phyloP scores from a whole-genome alignment of 2,329 filamentous ascomycete genomes.

The Aciculosporium take region DNA sequence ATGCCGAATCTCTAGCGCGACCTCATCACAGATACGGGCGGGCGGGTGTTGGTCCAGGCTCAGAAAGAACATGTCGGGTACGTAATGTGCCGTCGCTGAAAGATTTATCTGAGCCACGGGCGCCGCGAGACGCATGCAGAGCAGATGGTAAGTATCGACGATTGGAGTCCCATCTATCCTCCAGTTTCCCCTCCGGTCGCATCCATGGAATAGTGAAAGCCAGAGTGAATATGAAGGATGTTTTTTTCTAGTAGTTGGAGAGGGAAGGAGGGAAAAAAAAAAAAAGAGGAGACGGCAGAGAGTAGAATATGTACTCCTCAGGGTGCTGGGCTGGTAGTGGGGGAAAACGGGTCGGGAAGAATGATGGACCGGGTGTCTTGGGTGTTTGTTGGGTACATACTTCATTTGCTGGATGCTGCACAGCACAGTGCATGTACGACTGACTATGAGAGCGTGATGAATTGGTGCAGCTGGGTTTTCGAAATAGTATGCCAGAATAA shows the following conservation, averaged over 20 bases:
- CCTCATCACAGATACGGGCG: no score
- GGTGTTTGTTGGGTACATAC: no score
- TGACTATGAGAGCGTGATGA: no score
- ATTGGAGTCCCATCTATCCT: constrained; percentile 41
- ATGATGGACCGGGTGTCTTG: constrained; percentile 10
- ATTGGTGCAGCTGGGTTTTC: no score
- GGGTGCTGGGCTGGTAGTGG: not conserved
- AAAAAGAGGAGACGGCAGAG: constrained; percentile 1
- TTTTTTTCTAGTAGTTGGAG: constrained; percentile 29
- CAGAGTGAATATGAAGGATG: constrained; percentile 58
- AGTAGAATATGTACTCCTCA: not conserved
- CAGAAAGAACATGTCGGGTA: no score
- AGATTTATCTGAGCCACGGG: constrained; percentile 23
- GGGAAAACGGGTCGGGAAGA: constrained; percentile 13
- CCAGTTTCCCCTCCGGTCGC: constrained; percentile 55
- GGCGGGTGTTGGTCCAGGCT: no score
- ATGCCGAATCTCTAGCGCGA: no score
- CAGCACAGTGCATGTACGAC: no score
- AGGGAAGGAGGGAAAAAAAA: constrained; percentile 15
- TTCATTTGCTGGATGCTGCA: no score
- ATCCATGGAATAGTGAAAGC: constrained; percentile 39
- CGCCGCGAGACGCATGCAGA: constrained; percentile 19
- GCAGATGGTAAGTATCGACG: constrained; percentile 37
- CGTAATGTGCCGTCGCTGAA: constrained; percentile 22
- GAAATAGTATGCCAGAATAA: not conserved